A percentile compares a stretch with the other conserved stretches of the same genome.
These are phyloP conservation scores for Cenchrus purpureus DNA, from an alignment of 176 grass and related monocot genomes.

Conservation along the genomic window DNA sequence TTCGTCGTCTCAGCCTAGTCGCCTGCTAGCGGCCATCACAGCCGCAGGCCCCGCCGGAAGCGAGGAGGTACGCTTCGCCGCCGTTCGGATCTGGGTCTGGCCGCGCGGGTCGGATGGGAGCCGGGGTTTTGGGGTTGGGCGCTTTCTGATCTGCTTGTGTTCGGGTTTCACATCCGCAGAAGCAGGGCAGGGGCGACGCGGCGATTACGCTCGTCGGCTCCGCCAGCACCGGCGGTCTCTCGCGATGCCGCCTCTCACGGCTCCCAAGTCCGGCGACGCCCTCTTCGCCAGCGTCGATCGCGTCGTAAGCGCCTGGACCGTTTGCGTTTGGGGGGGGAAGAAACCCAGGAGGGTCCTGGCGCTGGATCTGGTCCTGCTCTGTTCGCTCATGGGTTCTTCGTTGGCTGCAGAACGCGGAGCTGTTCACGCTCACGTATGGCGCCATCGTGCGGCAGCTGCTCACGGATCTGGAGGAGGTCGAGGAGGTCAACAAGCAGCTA, in stretches of 20 bases:
- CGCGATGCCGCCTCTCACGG: conserved; percentile 60
- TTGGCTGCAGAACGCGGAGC: conserved; percentile 77
- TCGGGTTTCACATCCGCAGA: neutral
- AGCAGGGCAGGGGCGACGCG: neutral
- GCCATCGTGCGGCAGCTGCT: conserved; percentile 96
- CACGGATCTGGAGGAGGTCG: conserved; percentile 99
- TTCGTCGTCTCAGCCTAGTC: neutral
- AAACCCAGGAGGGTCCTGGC: neutral
- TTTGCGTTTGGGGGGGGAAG: neutral
- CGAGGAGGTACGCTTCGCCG: neutral
- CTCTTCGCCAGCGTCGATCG: conserved; percentile 96
- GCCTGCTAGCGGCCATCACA: neutral
- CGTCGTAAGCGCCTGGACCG: conserved; percentile 66
- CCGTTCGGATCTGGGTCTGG: neutral
- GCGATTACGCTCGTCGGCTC: neutral
- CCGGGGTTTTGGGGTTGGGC: neutral
- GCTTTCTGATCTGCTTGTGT: conserved; percentile 12
- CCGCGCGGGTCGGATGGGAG: neutral
- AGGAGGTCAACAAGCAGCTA: conserved; percentile 99
- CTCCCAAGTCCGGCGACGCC: conserved; percentile 82
- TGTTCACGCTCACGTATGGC: conserved; percentile 97
- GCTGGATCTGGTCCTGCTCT: conserved; percentile 28
- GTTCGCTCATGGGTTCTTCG: neutral
- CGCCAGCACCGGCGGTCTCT: neutral
- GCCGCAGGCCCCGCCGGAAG: neutral